Percentiles rank a stretch among this genome's conserved stretches.
Evolutionary conservation across 1,139 yeast species (phyloP).

Genomic region (Groenewaldozyma sp.): DNA sequence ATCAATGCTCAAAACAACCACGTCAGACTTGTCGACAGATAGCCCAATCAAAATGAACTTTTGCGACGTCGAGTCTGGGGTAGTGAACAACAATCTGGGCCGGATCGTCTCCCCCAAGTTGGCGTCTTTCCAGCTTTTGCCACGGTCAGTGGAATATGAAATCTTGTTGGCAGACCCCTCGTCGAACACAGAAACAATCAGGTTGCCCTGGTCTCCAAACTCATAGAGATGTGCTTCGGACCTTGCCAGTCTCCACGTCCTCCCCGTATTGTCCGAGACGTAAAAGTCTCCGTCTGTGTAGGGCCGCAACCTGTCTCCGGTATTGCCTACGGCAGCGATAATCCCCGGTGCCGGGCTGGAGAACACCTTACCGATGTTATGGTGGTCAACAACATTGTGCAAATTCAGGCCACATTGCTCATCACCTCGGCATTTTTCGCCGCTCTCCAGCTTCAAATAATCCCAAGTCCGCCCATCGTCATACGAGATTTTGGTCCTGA

Average conservation of each 20-base stretch:
- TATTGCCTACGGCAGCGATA: slow-evolving; percentile 40
- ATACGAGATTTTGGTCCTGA: slow-evolving; percentile 36
- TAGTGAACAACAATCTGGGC: slow-evolving; percentile 45
- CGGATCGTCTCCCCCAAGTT: slow-evolving; percentile 41
- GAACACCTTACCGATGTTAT: slow-evolving; percentile 48
- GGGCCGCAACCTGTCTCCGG: slow-evolving; percentile 22
- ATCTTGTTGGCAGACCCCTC: slow-evolving; percentile 19
- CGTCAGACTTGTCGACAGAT: slow-evolving; percentile 21
- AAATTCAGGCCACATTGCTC: slow-evolving; percentile 51
- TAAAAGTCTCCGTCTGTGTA: slow-evolving; percentile 33
- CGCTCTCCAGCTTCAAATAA: slow-evolving; percentile 38
- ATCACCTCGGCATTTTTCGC: slow-evolving; percentile 30
- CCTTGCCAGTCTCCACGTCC: slow-evolving; percentile 52
- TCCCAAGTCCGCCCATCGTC: slow-evolving; percentile 64
- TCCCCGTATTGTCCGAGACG: slow-evolving; percentile 72
- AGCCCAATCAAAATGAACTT: slow-evolving; percentile 50
- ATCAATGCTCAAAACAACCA: slow-evolving; percentile 43
- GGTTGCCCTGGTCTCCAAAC: slow-evolving; percentile 76
- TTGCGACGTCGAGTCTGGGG: slow-evolving; percentile 67
- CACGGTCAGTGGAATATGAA: slow-evolving; percentile 67
- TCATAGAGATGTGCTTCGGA: slow-evolving; percentile 49
- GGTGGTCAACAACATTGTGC: slow-evolving; percentile 39
- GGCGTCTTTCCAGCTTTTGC: slow-evolving; percentile 49
- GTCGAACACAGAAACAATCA: slow-evolving; percentile 53
- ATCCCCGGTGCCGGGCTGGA: slow-evolving; percentile 70